Conservation (phyloP, 139 green algal species). For the Ettlia oleoabundans region DNA sequence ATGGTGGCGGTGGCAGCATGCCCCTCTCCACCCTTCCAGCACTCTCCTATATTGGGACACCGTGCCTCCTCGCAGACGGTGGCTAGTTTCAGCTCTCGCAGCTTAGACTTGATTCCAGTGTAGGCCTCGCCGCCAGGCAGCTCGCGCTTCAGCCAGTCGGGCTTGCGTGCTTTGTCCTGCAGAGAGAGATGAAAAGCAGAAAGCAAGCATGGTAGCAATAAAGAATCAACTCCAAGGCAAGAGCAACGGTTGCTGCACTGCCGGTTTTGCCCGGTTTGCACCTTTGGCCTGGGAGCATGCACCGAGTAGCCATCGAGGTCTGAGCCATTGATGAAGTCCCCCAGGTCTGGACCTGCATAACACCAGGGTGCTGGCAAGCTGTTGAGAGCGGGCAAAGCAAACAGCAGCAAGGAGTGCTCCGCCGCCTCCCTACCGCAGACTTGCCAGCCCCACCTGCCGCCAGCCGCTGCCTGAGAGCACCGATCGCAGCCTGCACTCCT, state of each 20-base stretch:
- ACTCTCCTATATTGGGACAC: conserved; percentile 98
- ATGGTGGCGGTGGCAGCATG: conserved; percentile 98
- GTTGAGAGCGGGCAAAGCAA: not conserved
- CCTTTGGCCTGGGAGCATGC: conserved; percentile 80
- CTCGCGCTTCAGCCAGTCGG: conserved; percentile 96
- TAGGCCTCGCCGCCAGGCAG: conserved; percentile 90
- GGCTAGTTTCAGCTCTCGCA: conserved; percentile 95
- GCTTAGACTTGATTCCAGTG: conserved; percentile 85
- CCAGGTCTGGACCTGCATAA: conserved; percentile 70
- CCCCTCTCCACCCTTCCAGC: conserved; percentile 89
- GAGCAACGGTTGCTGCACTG: not conserved
- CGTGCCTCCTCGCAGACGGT: conserved; percentile 96
- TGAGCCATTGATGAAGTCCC: conserved; percentile 70
- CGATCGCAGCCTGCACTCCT: conserved; percentile 21
- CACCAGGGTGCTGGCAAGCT: not conserved
- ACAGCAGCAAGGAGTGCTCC: not conserved
- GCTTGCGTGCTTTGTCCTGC: conserved; percentile 90
- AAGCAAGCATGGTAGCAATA: too few relatives aligned
- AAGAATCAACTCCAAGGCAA: too few relatives aligned
- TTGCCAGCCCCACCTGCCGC: conserved; percentile 38
- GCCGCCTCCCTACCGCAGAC: not conserved
- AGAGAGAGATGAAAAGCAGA: not conserved
- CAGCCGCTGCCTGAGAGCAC: conserved; percentile 43
- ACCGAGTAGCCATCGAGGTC: conserved; percentile 76
- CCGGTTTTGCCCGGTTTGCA: conserved; percentile 14